Percentiles rank a stretch among this genome's conserved stretches.
These are phyloP conservation scores for Salix caprea DNA, from an alignment of 345 rosid species.

Conservation along the genomic window DNA sequence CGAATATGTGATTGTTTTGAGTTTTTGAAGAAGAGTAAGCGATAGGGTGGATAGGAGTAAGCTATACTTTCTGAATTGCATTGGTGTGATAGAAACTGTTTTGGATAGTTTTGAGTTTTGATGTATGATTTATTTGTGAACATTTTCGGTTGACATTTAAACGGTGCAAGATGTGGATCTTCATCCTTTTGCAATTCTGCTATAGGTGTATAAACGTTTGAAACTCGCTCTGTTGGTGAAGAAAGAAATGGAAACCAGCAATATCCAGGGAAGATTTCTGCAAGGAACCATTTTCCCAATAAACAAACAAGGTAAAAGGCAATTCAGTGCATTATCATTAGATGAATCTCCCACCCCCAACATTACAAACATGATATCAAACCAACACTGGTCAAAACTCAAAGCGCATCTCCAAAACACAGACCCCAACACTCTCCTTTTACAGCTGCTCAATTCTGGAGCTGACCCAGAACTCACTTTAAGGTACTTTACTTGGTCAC, in stretches of 20 bases:
- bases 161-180: too few species aligned
- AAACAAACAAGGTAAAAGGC: slow-evolving; percentile 17
- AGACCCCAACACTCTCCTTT: slow-evolving; percentile 35
- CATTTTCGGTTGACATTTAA: too few species aligned
- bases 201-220: too few species aligned
- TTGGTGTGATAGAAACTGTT: not conserved
- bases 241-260: not conserved
- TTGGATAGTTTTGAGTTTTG: not conserved
- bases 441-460: slow-evolving; percentile 44
- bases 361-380: slow-evolving; percentile 43
- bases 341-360: slow-evolving; percentile 1
- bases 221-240: too few species aligned
- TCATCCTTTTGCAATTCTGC: too few species aligned
- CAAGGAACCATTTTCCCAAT: not conserved
- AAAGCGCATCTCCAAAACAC: slow-evolving; percentile 30
- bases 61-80: not conserved
- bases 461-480: slow-evolving; percentile 51
- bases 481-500: slow-evolving; percentile 60
- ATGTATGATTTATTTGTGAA: too few species aligned
- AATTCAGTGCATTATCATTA: slow-evolving; percentile 19
- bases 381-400: slow-evolving; percentile 62
- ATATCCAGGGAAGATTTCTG: not conserved
- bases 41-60: not conserved
- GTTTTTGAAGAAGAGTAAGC: not conserved
- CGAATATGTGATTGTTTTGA: not conserved